Evolutionary conservation across 1,284 basidiomycete species (phyloP).

Genomic region (Apiotrichum veenhuisii): DNA sequence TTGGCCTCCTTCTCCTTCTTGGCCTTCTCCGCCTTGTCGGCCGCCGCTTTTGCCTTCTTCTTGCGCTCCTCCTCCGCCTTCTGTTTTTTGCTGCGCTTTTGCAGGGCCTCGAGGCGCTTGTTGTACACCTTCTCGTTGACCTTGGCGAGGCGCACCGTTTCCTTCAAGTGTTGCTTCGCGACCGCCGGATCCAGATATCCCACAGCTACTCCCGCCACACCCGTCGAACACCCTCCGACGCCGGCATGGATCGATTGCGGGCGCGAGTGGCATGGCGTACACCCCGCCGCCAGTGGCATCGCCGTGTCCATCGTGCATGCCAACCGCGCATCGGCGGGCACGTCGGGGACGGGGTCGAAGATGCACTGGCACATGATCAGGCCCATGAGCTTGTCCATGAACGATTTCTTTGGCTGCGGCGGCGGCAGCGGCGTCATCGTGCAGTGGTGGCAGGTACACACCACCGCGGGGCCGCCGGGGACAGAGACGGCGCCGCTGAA

Average conservation of each 20-base stretch:
- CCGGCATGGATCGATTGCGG: background rate
- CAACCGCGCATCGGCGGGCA: background rate
- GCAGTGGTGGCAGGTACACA: background rate
- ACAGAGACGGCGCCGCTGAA: background rate
- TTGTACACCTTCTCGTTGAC: constrained; percentile 9
- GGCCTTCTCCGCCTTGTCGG: constrained; percentile 5
- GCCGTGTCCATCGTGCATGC: constrained; percentile 1
- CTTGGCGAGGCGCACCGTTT: background rate
- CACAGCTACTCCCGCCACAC: too few species aligned
- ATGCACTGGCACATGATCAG: background rate
- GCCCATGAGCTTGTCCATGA: background rate
- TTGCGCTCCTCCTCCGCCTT: background rate
- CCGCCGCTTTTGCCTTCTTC: constrained; percentile 6
- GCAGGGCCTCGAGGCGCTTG: background rate
- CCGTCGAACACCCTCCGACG: background rate
- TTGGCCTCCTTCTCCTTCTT: constrained; percentile 11
- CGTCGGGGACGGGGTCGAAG: background rate
- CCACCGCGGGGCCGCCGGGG: background rate
- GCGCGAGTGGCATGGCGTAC: background rate
- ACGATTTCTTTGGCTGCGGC: background rate
- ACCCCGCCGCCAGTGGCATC: background rate
- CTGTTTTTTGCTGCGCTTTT: background rate
- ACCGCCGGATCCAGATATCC: constrained; percentile 15
- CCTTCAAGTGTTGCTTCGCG: constrained; percentile 13
- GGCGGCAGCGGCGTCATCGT: background rate